Conservation (phyloP, 495 filamentous ascomycete genomes). For the Pyronema domesticum region DNA sequence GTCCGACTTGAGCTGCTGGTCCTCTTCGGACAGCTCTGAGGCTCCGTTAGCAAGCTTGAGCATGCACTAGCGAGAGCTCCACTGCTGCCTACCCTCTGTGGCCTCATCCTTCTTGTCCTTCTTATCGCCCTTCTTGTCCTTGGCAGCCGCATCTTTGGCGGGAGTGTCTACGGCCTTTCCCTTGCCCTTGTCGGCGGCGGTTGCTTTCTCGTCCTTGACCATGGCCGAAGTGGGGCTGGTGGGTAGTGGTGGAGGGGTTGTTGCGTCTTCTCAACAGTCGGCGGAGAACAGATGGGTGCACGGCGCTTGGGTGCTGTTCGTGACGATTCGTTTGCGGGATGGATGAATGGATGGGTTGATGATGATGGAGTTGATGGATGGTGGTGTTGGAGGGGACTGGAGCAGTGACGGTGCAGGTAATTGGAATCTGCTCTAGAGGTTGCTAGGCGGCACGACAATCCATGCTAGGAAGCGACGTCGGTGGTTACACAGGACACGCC, state of each 20-base stretch:
- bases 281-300: background rate
- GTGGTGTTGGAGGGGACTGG: background rate
- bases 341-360: constrained; percentile 1
- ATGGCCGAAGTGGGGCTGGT: constrained; percentile 32
- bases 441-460: too few species aligned
- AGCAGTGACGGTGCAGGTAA: too few species aligned
- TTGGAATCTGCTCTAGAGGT: too few species aligned
- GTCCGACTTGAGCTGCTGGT: constrained; percentile 93
- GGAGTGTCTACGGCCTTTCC: constrained; percentile 58
- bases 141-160: constrained; percentile 42
- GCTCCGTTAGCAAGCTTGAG: constrained; percentile 25
- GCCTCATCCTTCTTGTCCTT: constrained; percentile 37
- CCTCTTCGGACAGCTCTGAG: constrained; percentile 95
- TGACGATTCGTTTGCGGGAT: constrained; percentile 1
- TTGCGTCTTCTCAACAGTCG: constrained; percentile 2
- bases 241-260: constrained; percentile 9
- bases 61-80: constrained; percentile 17
- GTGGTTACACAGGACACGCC: background rate
- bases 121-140: constrained; percentile 57
- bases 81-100: constrained; percentile 32
- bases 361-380: background rate
- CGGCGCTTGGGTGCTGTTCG: constrained; percentile 3
- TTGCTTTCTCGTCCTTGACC: constrained; percentile 80
- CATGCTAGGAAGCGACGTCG: background rate
- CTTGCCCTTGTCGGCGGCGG: constrained; percentile 87